Evolutionary conservation across 2,329 filamentous ascomycete genomes (phyloP).

Genomic region (Daldinia sp.): DNA sequence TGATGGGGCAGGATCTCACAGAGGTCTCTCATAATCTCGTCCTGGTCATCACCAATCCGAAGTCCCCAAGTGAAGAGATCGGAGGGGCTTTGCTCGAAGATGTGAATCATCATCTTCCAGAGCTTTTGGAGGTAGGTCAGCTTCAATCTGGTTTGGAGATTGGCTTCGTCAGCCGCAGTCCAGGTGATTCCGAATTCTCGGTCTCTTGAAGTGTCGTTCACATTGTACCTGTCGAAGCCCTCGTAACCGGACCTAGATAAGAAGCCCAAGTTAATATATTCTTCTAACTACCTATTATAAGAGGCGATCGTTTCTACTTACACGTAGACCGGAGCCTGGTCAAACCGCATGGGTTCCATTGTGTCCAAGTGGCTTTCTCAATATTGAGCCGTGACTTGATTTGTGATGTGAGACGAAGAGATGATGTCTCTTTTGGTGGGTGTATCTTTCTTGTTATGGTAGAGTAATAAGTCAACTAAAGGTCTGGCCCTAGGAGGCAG

Average conservation of each 20-base stretch:
- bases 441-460: not conserved
- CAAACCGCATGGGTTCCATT: not conserved
- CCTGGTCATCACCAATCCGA: not conserved
- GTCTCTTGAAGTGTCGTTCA: not conserved
- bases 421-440: not conserved
- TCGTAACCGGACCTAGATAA: not conserved
- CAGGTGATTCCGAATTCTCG: not conserved
- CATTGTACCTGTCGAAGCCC: not conserved
- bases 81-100: not conserved
- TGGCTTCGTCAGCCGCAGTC: not conserved
- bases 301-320: not conserved
- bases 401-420: not conserved
- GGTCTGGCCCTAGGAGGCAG: not conserved
- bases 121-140: not conserved
- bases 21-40: not conserved
- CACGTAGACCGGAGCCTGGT: not conserved
- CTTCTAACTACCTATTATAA: not conserved
- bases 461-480: no score
- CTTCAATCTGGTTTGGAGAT: not conserved
- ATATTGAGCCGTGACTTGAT: not conserved
- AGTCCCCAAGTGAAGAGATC: not conserved
- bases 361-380: not conserved
- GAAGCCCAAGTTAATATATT: not conserved
- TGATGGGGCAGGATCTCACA: not conserved
- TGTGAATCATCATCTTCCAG: not conserved